Conservation (phyloP, 2,329 filamentous ascomycete genomes). For the Calonectria pauciramosa region DNA sequence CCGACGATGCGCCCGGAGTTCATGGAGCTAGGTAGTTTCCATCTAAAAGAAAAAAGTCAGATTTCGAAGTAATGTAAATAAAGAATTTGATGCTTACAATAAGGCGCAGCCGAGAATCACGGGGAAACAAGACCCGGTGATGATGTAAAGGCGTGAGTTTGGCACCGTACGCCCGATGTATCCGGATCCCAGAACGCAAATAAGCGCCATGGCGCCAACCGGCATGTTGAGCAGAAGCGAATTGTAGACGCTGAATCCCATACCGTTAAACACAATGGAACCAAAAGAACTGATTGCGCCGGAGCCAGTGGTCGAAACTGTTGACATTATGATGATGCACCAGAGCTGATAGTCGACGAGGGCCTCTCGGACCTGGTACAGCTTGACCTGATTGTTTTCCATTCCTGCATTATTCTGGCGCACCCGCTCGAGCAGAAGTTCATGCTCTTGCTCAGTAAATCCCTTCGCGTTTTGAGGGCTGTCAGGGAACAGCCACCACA, state of each 20-base stretch:
- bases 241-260: slow-evolving; percentile 51
- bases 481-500: slow-evolving; percentile 62
- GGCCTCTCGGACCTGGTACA: slow-evolving; percentile 62
- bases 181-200: slow-evolving; percentile 48
- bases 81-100: slow-evolving; percentile 36
- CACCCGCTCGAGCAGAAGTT: slow-evolving; percentile 73
- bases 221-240: slow-evolving; percentile 52
- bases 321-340: slow-evolving; percentile 47
- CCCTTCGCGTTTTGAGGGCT: slow-evolving; percentile 53
- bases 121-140: slow-evolving; percentile 43
- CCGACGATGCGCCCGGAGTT: slow-evolving; percentile 44
- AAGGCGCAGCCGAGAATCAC: slow-evolving; percentile 47
- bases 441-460: slow-evolving; percentile 41
- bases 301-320: slow-evolving; percentile 48
- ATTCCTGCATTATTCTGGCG: slow-evolving; percentile 62
- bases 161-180: slow-evolving; percentile 43
- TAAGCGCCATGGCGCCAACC: slow-evolving; percentile 47
- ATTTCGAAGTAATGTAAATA: too few species aligned
- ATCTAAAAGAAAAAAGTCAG: slow-evolving; percentile 16
- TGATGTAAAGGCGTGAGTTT: slow-evolving; percentile 44
- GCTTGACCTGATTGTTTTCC: slow-evolving; percentile 62
- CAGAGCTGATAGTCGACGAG: slow-evolving; percentile 65
- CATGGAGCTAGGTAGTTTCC: slow-evolving; percentile 41
- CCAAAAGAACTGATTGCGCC: slow-evolving; percentile 49
- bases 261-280: slow-evolving; percentile 50